These are phyloP conservation scores for Cercospora sp. DNA, from an alignment of 2,329 filamentous ascomycete genomes.

Conservation along the genomic window DNA sequence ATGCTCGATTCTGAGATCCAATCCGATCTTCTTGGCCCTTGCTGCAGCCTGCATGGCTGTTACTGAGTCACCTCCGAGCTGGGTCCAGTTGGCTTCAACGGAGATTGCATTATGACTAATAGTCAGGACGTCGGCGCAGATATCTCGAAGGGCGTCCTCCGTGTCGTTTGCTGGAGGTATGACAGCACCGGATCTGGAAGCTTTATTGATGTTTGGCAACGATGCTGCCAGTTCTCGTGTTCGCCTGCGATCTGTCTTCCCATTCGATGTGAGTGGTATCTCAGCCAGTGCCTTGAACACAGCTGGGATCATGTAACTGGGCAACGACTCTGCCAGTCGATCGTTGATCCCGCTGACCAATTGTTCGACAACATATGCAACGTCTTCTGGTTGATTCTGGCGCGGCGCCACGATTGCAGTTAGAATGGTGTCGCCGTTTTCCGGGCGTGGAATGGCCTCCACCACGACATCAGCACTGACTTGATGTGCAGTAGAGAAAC, in stretches of 20 bases:
- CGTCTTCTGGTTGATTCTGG: not conserved
- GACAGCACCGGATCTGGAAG: not conserved
- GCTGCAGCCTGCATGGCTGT: not conserved
- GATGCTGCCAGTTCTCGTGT: not conserved
- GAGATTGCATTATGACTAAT: not conserved
- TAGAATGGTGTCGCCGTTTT: constrained; percentile 5
- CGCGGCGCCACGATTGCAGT: not conserved
- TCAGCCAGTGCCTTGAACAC: constrained; percentile 67
- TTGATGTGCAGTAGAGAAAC: not conserved
- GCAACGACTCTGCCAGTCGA: not conserved
- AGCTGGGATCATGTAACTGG: constrained; percentile 75
- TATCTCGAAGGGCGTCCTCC: not conserved
- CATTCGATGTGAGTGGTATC: constrained; percentile 70
- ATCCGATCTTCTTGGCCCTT: not conserved
- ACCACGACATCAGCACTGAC: not conserved
- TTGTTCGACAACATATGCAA: not conserved
- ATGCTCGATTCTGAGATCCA: not conserved
- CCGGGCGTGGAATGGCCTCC: not conserved
- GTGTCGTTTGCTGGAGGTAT: not conserved
- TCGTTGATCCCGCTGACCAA: not conserved
- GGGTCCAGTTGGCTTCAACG: not conserved
- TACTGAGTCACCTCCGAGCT: not conserved
- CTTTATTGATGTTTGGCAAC: not conserved
- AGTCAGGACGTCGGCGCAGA: not conserved
- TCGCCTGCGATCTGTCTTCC: constrained; percentile 65